Percentiles rank a stretch among this genome's conserved stretches.
These are phyloP conservation scores for Picea engelmannii DNA, from an alignment of 83 land plant genomes.

Conservation along the genomic window DNA sequence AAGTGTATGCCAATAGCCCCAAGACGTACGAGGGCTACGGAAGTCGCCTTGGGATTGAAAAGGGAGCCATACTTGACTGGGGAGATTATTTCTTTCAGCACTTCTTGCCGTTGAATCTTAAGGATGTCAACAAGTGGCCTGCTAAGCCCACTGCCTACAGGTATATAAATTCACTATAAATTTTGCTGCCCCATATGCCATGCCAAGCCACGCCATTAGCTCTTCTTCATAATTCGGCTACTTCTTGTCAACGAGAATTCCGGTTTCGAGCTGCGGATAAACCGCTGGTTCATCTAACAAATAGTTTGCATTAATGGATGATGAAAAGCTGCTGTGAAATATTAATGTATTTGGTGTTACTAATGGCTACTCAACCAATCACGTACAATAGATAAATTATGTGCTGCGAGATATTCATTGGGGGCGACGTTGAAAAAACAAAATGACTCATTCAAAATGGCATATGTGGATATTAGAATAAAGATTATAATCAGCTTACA, in stretches of 20 bases:
- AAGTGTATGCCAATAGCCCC: constrained; percentile 59
- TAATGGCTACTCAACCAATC: no score
- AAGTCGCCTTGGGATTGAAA: constrained; percentile 63
- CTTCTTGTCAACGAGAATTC: not conserved
- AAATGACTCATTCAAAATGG: no score
- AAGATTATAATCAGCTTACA: no score
- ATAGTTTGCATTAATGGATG: no score
- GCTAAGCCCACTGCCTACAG: constrained; percentile 46
- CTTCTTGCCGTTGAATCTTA: constrained; percentile 40
- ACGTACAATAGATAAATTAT: no score
- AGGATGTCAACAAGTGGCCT: constrained; percentile 72
- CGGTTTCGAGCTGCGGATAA: not conserved
- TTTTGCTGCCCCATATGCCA: not conserved
- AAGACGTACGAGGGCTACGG: constrained; percentile 77
- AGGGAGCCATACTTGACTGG: constrained; percentile 78
- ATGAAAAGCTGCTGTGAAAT: no score
- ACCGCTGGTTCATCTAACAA: no score
- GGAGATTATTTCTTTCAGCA: constrained; percentile 73
- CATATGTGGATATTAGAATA: no score
- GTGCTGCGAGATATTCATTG: no score
- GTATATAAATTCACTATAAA: constrained; percentile 26
- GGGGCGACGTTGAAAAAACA: no score
- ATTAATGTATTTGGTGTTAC: no score
- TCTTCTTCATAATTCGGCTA: not conserved
- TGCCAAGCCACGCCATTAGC: not conserved